Conservation (phyloP, 352 stramenopile genomes). For the Albugo laibachii region DNA sequence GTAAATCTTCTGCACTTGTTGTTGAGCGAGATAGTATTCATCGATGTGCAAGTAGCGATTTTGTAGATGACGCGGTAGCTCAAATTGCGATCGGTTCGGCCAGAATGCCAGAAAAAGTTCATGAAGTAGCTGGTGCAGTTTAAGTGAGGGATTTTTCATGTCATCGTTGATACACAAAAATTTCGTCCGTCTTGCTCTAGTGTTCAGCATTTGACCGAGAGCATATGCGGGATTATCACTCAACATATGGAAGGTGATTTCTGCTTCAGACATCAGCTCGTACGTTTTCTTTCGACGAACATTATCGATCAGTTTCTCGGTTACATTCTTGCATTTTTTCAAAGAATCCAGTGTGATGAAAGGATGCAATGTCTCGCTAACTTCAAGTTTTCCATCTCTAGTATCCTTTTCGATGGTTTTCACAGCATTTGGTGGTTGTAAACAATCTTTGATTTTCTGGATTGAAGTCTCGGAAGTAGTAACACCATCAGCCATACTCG, state of each 20-base stretch:
- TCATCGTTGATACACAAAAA: slow-evolving; percentile 96
- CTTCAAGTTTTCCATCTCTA: slow-evolving; percentile 29
- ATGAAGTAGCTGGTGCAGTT: slow-evolving; percentile 70
- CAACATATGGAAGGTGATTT: slow-evolving; percentile 92
- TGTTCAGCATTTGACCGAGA: slow-evolving; percentile 83
- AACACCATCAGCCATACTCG: slow-evolving; percentile 56
- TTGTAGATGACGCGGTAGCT: slow-evolving; percentile 74
- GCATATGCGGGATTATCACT: slow-evolving; percentile 81
- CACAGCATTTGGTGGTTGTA: slow-evolving; percentile 29
- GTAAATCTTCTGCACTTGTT: slow-evolving; percentile 18
- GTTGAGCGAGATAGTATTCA: slow-evolving; percentile 29
- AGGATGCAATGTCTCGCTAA: slow-evolving; percentile 54
- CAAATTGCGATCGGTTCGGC: slow-evolving; percentile 81
- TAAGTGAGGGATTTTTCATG: slow-evolving; percentile 74
- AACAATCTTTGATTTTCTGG: slow-evolving; percentile 34
- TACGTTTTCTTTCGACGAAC: slow-evolving; percentile 33
- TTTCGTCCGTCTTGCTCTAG: slow-evolving; percentile 80
- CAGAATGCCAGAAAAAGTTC: slow-evolving; percentile 88
- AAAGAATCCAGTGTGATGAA: slow-evolving; percentile 51
- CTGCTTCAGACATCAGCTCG: slow-evolving; percentile 45
- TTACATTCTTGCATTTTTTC: slow-evolving; percentile 22
- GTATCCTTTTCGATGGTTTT: slow-evolving; percentile 27
- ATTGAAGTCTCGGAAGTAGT: slow-evolving; percentile 50
- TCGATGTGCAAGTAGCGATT: slow-evolving; percentile 72
- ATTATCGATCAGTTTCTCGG: slow-evolving; percentile 31